Evolutionary conservation across 1,139 yeast genomes (phyloP).

Genomic region (Pichia inconspicua): DNA sequence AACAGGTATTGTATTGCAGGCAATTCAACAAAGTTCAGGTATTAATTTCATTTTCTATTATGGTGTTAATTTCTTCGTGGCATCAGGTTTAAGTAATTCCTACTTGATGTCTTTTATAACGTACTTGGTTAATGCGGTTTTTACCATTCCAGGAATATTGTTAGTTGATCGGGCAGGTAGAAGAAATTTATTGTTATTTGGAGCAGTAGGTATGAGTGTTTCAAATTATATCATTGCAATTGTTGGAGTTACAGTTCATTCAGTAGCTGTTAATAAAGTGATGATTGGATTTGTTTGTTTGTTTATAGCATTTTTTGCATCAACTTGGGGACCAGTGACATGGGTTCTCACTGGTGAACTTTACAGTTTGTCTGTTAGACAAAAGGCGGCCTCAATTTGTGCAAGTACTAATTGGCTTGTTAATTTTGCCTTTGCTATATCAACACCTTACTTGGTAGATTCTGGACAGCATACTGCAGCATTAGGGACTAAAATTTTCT

Average conservation of each 20-base stretch:
- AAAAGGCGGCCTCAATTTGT: conserved; percentile 64
- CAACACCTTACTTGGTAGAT: conserved; percentile 62
- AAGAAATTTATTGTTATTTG: conserved; percentile 49
- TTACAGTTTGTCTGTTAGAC: conserved; percentile 64
- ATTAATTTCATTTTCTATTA: conserved; percentile 74
- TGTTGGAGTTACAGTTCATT: conserved; percentile 48
- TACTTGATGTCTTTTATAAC: conserved; percentile 64
- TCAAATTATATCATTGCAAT: conserved; percentile 60
- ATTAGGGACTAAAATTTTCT: conserved; percentile 62
- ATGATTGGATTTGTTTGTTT: conserved; percentile 63
- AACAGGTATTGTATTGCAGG: conserved; percentile 64
- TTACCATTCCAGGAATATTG: conserved; percentile 65
- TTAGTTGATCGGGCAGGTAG: conserved; percentile 64
- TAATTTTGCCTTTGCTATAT: conserved; percentile 65
- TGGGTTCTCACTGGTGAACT: conserved; percentile 77
- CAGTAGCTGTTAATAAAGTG: conserved; percentile 44
- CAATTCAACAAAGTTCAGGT: conserved; percentile 71
- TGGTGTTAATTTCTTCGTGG: conserved; percentile 65
- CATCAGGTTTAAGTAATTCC: conserved; percentile 51
- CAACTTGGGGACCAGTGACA: conserved; percentile 75
- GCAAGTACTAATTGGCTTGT: conserved; percentile 78
- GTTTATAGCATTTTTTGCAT: conserved; percentile 65
- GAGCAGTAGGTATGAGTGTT: conserved; percentile 58
- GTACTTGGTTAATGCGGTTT: conserved; percentile 61
- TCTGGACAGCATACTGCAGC: conserved; percentile 57